These are phyloP conservation scores for Gastrolobium villosum DNA, from an alignment of 306 rosid genomes.

Conservation along the genomic window DNA sequence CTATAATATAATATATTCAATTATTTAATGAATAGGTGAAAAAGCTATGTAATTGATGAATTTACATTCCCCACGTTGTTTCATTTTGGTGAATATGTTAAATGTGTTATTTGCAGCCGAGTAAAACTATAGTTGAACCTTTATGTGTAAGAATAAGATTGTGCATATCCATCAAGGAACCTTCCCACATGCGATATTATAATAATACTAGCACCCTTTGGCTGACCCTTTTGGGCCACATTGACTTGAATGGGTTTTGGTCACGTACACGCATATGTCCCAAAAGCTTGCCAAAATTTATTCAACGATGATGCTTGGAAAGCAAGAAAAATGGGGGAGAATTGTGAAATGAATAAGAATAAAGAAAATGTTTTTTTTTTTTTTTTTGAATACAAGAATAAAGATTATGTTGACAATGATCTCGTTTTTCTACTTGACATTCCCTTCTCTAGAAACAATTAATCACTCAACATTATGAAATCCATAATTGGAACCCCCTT, in stretches of 20 bases:
- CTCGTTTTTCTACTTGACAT: not conserved
- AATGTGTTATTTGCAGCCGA: not conserved
- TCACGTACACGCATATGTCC: not conserved
- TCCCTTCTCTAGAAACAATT: conserved; percentile 39
- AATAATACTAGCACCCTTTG: conserved; percentile 36
- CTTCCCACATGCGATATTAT: conserved; percentile 32
- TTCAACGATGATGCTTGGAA: not conserved
- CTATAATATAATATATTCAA: not conserved
- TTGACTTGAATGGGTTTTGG: conserved; percentile 34
- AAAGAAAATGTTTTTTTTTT: not conserved
- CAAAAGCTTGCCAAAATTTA: not conserved
- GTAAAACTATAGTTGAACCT: not conserved
- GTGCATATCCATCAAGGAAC: not conserved
- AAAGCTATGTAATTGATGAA: not conserved
- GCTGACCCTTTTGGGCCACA: conserved; percentile 31
- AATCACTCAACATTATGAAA: not conserved
- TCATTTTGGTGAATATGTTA: not conserved
- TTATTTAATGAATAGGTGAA: not conserved
- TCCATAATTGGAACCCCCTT: conserved; percentile 6
- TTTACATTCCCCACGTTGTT: not conserved
- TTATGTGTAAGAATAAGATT: conserved; percentile 14
- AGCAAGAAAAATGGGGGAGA: not conserved
- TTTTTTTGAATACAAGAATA: not conserved
- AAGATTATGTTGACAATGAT: conserved; percentile 14
- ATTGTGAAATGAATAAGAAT: not conserved